Base-by-base conservation (phyloP, 176 grass and related monocot genomes). In the Paspalum vaginatum region DNA sequence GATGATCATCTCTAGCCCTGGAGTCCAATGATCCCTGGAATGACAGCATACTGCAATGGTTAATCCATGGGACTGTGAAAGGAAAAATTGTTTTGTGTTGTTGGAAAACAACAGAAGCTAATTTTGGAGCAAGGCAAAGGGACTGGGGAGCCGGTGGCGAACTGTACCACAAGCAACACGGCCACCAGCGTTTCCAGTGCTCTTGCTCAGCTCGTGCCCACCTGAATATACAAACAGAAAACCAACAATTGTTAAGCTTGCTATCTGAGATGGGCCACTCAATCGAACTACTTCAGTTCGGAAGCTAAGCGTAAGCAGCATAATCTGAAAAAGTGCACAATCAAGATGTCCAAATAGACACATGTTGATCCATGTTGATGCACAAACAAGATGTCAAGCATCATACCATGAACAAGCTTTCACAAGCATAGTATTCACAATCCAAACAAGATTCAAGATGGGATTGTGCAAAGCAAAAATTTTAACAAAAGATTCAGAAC, bases 131-230 rank as follows among this genome's bases (percentile, higher is more conserved):
- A 43, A 41, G 63, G 45, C 38, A 62, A 81, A 13, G 22, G 13
- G 16, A 16, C 8, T 20, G 14, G 20, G 16, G 11, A 45, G 26
- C 25, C 7, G 44, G 32, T 11, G 61, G 32, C 32, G 3, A 78
- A 72, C 84, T n/a, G 6, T 78, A 92, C 93, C 93, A 61, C 93
- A 96, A 78, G 90, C 93, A 72, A 92, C 69, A 38, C 90, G 87
- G 71, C 85, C 93, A 80, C 93, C 90, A 68, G 93, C 90, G 71
- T 96, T 96, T 84, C 93, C 93, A 79, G 93, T 88, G 53, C 53
- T 88, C 85, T 88, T 89, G 83, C 93, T 92, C 24, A 96, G 90
- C 63, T 92, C 93, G 37, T 96, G 93, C 13, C 90, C 93, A 65
- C 93, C 93, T 96, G 78, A 62, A 84, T 60, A 37, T 61, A 44